Evolutionary conservation across 352 stramenopile species (phyloP).

Genomic region (Aphanomyces euteiches): DNA sequence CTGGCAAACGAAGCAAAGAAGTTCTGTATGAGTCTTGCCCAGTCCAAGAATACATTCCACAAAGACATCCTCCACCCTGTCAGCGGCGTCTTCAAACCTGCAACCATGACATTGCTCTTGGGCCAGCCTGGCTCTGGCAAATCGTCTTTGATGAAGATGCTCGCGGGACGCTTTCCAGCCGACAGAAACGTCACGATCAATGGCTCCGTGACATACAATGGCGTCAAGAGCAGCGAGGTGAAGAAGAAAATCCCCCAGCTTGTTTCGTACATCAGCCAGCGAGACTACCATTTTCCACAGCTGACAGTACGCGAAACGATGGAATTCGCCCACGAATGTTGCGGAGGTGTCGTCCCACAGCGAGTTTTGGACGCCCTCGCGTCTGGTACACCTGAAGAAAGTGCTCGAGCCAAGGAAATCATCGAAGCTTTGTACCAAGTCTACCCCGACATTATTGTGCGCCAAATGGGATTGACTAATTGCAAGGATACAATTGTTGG

Average conservation of each 20-base stretch:
- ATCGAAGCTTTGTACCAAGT: conserved; percentile 41
- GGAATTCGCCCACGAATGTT: conserved; percentile 55
- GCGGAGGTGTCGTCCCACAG: conserved; percentile 39
- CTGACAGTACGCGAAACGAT: conserved; percentile 53
- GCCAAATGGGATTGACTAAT: conserved; percentile 48
- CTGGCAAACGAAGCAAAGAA: too few relatives aligned
- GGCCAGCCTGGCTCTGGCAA: too few relatives aligned
- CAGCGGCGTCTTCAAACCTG: too few relatives aligned
- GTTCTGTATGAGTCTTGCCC: too few relatives aligned
- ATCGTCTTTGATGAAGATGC: too few relatives aligned
- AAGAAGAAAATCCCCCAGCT: conserved; percentile 46
- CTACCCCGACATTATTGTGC: conserved; percentile 54
- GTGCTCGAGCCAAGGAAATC: conserved; percentile 39
- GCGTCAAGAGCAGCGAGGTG: conserved; percentile 24
- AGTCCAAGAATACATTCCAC: too few relatives aligned
- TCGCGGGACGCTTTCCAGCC: too few relatives aligned
- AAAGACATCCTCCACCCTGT: too few relatives aligned
- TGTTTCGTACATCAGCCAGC: conserved; percentile 49
- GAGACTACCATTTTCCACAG: conserved; percentile 47
- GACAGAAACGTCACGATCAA: too few relatives aligned
- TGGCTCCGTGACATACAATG: too few relatives aligned
- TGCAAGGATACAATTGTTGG: conserved; percentile 65
- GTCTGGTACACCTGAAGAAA: conserved; percentile 44
- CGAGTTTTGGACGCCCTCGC: conserved; percentile 38
- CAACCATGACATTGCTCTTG: too few relatives aligned